Base-by-base conservation (phyloP, 2,329 filamentous ascomycete species). In the Xylaria sp. region DNA sequence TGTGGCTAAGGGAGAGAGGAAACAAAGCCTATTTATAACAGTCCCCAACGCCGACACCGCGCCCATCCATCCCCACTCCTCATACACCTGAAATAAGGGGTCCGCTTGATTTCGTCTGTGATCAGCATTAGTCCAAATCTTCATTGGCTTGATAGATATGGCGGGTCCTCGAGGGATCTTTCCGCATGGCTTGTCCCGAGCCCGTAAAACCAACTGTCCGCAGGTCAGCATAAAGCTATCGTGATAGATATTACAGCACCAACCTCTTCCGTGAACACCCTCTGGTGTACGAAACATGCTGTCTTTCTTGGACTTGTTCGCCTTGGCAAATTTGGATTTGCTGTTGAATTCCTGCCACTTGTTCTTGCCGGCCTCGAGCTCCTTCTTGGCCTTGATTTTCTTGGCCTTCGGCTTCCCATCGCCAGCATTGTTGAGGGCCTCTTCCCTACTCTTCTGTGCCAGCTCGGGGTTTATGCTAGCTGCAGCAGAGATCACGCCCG, bases 211-310 rank as follows among this genome's bases (percentile, higher is more conserved):
- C 96, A 77, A 99, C 96, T 97, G 73, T 6, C 57, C 36, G 44
- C 17, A 72, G 63, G 77, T 83, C 75, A 81, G 79, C 63, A 49
- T 13, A 17, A 17, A 3, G 20, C 5, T 23, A 56, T 28, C 23
- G 33, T 13, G 13, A 13, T 17, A 26, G 17, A 4, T 6, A 15
- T 28, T n/a, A 51, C 31, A 62, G 23, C 9, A 72, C 86, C 74
- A 83, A 97, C 94, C 94, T 91, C 94, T 89, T 66, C 92, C 94
- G 76, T 93, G 88, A 28, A 96, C 87, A 69, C 93, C 91, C 38
- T 97, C 94, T 0, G 94, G 93, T 2, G 94, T 97, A 56, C 94
- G 90, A 80, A 97, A 97, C 94, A 97, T 97, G 85, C 93, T 97
- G 58, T 97, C 93, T 82, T 97, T 97, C 83, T 95, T 95, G 28